Base-by-base conservation (phyloP, 2,329 filamentous ascomycete genomes). In the Ilyonectria sp. region DNA sequence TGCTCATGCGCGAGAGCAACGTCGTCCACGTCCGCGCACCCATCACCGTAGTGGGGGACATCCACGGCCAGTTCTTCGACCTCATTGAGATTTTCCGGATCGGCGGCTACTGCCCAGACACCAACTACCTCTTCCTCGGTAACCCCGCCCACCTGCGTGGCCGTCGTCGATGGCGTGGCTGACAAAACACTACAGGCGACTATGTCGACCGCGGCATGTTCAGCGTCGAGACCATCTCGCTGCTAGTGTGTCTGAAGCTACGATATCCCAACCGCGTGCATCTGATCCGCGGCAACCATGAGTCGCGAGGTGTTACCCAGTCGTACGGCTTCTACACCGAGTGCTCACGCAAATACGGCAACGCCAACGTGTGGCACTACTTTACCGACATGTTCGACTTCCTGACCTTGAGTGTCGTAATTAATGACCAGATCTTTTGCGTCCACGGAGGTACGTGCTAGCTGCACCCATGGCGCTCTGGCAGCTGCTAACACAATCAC, bases 331-430 rank as follows among this genome's bases (percentile, higher is more conserved):
- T 99, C 84, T 99, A 99, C 80, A 98, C 96, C 23, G 96, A 99
- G 80, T 99, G 96, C 82, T 94, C 93, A 21, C 92, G 96, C 74
- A 99, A 99, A 83, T 99, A 99, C 82, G 96, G 96, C 79, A 98
- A 97, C 79, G 94, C 96, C 71, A 98, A 96, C 76, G 96, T 99
- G 23, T 99, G 96, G 96, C 96, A 99, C 82, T 96, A 98, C 81
- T 99, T 99, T 80, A 99, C 96, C 72, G 96, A 99, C 84, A 98
- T 99, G 95, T 99, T 99, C 82, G 96, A 99, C 83, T 99, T 97
- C 81, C 87, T 99, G 71, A 98, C 95, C 8, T 86, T 99, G 64
- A 97, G 94, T 76, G 97, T 98, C 68, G 95, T 99, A 71, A 99
- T 99, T 79, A 97, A 98, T 80, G 93, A 99, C 81, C 94, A 98